phyloP scores from a whole-genome alignment of 495 filamentous ascomycete species.

The Pyrenula massariospora region DNA sequence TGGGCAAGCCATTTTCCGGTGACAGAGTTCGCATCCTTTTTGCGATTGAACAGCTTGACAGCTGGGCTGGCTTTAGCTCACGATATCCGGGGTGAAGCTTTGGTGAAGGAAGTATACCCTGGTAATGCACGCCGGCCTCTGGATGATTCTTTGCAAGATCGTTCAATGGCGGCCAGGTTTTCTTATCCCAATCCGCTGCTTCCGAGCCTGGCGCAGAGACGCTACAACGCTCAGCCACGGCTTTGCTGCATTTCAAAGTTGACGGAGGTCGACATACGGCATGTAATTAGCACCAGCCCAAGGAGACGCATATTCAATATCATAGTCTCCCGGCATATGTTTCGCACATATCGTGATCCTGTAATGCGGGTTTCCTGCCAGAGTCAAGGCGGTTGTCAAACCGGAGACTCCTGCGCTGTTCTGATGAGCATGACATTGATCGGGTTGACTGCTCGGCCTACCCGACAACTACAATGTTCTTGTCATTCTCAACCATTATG shows the following conservation, averaged over 20 bases:
- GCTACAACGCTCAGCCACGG: conserved; percentile 17
- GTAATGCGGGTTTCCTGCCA: conserved; percentile 57
- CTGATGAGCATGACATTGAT: not conserved
- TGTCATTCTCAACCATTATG: conserved; percentile 1
- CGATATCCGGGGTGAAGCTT: conserved; percentile 3
- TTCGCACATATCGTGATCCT: conserved; percentile 79
- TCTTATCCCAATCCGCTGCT: conserved; percentile 48
- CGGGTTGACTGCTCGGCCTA: conserved; percentile 17
- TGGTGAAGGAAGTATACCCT: conserved; percentile 34
- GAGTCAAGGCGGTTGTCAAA: conserved; percentile 77
- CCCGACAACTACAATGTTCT: conserved; percentile 57
- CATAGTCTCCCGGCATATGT: conserved; percentile 98
- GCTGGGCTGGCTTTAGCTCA: conserved; percentile 21
- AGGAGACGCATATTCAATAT: conserved; percentile 90
- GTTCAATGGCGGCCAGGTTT: conserved; percentile 56
- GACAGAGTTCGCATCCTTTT: conserved; percentile 41
- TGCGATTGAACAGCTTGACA: conserved; percentile 48
- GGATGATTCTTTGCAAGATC: conserved; percentile 58
- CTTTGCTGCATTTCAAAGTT: not conserved
- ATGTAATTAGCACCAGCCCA: conserved; percentile 92
- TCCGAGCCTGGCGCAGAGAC: conserved; percentile 39
- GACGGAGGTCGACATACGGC: conserved; percentile 43
- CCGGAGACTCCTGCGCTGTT: conserved; percentile 80
- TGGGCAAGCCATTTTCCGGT: conserved; percentile 47
- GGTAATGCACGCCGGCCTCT: conserved; percentile 84